Percentiles rank a stretch among this genome's conserved stretches.
These are phyloP conservation scores for Beauveria australis DNA, from an alignment of 2,329 filamentous ascomycete species.

Conservation along the genomic window DNA sequence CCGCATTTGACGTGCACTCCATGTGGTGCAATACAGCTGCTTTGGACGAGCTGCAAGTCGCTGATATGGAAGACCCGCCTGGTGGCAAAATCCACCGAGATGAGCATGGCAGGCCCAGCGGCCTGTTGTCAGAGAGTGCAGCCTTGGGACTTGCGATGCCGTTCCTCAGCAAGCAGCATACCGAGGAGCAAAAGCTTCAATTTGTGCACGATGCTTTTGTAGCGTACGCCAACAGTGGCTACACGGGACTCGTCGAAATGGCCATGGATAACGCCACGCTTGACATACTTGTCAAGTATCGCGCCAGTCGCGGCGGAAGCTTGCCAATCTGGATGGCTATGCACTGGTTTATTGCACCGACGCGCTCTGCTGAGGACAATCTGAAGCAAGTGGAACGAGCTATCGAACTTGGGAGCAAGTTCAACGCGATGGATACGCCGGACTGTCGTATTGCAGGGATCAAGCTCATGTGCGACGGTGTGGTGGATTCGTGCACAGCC, in stretches of 20 bases:
- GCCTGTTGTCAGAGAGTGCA: constrained; percentile 33
- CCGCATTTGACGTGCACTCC: constrained; percentile 35
- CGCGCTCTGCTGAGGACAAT: constrained; percentile 22
- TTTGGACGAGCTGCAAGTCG: constrained; percentile 30
- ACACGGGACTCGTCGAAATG: constrained; percentile 39
- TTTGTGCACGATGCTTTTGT: constrained; percentile 29
- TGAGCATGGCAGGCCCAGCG: constrained; percentile 28
- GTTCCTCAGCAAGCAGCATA: constrained; percentile 27
- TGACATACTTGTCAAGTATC: constrained; percentile 27
- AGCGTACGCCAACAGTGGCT: constrained; percentile 31
- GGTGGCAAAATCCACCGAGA: constrained; percentile 35
- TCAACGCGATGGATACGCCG: constrained; percentile 26
- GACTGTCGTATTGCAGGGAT: constrained; percentile 47
- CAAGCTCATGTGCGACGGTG: constrained; percentile 56
- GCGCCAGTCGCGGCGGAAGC: constrained; percentile 21
- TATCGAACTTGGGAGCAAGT: constrained; percentile 27
- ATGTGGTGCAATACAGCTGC: constrained; percentile 38
- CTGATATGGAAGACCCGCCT: constrained; percentile 29
- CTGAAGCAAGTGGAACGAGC: constrained; percentile 30
- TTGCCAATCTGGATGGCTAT: constrained; percentile 31
- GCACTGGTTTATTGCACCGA: constrained; percentile 35
- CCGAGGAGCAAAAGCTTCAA: constrained; percentile 28
- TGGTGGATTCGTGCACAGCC: constrained; percentile 55
- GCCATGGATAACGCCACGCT: constrained; percentile 38
- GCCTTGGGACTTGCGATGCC: constrained; percentile 34